phyloP scores from a whole-genome alignment of 2,329 filamentous ascomycete species.

The Pseudocercospora pini-densiflorae region DNA sequence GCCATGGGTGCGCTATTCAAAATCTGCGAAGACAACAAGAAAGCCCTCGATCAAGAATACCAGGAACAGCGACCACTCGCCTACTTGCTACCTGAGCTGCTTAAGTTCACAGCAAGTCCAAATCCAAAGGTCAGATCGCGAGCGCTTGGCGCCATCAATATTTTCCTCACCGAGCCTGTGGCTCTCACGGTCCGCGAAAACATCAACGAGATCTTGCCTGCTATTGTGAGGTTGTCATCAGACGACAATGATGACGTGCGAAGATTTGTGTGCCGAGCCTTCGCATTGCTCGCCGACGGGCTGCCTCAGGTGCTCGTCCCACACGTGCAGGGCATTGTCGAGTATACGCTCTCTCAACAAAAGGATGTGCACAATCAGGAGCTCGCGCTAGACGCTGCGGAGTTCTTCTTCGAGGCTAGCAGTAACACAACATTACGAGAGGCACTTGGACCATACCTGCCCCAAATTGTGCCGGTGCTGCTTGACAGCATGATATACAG shows the following conservation, averaged over 20 bases:
- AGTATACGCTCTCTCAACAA: conserved; percentile 92
- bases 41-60: conserved; percentile 83
- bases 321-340: conserved; percentile 83
- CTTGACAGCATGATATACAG: conserved; percentile 96
- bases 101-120: conserved; percentile 80
- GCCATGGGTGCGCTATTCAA: conserved; percentile 92
- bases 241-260: conserved; percentile 83
- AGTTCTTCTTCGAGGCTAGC: conserved; percentile 95
- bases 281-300: conserved; percentile 89
- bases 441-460: conserved; percentile 75
- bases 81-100: conserved; percentile 86
- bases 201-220: conserved; percentile 79
- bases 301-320: conserved; percentile 88
- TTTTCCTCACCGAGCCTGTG: conserved; percentile 81
- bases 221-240: conserved; percentile 78
- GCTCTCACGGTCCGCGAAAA: conserved; percentile 75
- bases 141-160: conserved; percentile 84
- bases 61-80: conserved; percentile 86
- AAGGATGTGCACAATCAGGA: conserved; percentile 81
- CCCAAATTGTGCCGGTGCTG: conserved; percentile 86
- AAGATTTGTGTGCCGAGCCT: conserved; percentile 89
- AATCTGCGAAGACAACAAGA: conserved; percentile 95
- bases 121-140: conserved; percentile 77
- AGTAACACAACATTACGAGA: conserved; percentile 83
- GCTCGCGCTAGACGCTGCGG: conserved; percentile 88